Base-by-base conservation (phyloP, 164 flowering plant species). In the Vitis cinerea region DNA sequence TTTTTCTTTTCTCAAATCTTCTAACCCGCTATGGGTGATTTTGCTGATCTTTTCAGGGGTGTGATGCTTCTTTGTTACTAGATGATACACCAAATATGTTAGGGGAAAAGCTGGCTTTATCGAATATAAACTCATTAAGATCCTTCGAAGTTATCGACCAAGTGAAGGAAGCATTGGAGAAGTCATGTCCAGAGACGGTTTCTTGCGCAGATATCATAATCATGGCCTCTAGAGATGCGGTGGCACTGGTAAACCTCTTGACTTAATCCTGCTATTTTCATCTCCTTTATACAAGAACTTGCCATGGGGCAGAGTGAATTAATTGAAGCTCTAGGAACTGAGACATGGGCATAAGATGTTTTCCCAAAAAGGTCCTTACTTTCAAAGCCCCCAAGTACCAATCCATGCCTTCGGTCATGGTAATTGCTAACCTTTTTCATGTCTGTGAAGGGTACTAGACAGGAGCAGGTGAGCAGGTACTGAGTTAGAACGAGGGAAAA, bases 171-270 rank as follows among this genome's bases (percentile, higher is more conserved):
- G 92, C 85, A 0, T 31, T 95, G 11, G 98, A 95, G 76, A 74
- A 23, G 27, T 75, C 61, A 12, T 95, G 99, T 58, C 97, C 97
- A 0, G 89, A 83, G 0, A 66, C 81, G 15, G 97, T 95, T 61
- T 93, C 99, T 48, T 95, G 99, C 69, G 99, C 99, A 0, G 99
- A 93, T 76, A 86, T 95, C 71, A 59, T 95, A n/a, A 77, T 93
- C 85, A 90, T 93, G 97, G 98, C 97, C 15, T 67, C 98, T n/a
- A 83, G 98, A 84, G 98, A 95, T 73, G 99, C 99, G 15, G 93
- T 90, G 58, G 83, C 73, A 3, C 82, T 95, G 95, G 99, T 94
- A 78, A 50, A 17, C 63, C 15, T 67, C 4, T 10, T 3, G 1
- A 37, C 7, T 37, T 6, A 6, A 37, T 37, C 44, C 44, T 37